Percentiles rank a stretch among this genome's conserved stretches.
These are phyloP conservation scores for Coemansia sp. DNA, from an alignment of 192 early-diverging fungal species.

Conservation along the genomic window DNA sequence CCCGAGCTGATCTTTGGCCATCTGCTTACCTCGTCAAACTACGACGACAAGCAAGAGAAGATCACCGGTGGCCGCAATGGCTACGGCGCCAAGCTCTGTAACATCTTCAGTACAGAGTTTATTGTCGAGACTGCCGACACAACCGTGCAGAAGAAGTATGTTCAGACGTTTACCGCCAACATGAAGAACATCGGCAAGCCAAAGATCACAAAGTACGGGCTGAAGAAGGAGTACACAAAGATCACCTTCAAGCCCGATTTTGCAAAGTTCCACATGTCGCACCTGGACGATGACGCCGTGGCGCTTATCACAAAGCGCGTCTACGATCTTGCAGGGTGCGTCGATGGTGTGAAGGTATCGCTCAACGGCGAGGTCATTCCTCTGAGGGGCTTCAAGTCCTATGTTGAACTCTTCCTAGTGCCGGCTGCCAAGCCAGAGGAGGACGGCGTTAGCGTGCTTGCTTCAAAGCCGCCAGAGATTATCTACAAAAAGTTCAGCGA, in stretches of 20 bases:
- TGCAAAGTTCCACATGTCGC: constrained; percentile 82
- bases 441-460: constrained; percentile 1
- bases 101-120: constrained; percentile 95
- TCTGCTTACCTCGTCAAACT: constrained; percentile 95
- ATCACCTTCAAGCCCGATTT: constrained; percentile 97
- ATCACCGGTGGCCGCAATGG: constrained; percentile 96
- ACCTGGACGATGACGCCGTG: constrained; percentile 83
- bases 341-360: constrained; percentile 80
- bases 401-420: constrained; percentile 76
- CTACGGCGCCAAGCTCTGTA: constrained; percentile 91
- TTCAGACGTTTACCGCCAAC: constrained; percentile 86
- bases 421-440: constrained; percentile 16
- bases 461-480: constrained; percentile 45
- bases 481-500: constrained; percentile 76
- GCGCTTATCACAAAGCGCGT: constrained; percentile 88
- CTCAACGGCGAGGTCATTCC: constrained; percentile 82
- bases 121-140: constrained; percentile 89
- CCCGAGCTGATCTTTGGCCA: constrained; percentile 98
- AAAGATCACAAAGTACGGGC: constrained; percentile 65
- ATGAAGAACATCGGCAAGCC: constrained; percentile 81
- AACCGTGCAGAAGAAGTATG: constrained; percentile 67
- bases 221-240: constrained; percentile 79
- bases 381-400: constrained; percentile 88
- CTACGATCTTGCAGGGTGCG: constrained; percentile 89
- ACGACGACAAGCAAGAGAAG: constrained; percentile 93